A percentile compares a stretch with the other conserved stretches of the same genome.
Conservation (phyloP, 306 rosid genomes). For the Leucaena leucocephala region DNA sequence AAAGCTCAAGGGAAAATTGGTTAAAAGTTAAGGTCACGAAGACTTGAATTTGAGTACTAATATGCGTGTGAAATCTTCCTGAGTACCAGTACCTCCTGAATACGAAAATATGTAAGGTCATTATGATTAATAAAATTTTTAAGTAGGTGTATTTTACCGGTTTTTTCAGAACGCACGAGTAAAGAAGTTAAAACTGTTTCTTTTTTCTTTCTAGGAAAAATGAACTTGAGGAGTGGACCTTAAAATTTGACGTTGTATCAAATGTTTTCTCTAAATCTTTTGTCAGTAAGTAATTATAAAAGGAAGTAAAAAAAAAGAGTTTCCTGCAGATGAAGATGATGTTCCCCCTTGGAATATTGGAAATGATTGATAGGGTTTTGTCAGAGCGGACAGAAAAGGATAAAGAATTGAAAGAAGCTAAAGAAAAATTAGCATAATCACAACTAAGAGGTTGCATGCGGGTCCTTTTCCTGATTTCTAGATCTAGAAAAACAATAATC, state of each 20-base stretch:
- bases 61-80: no score
- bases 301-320: neutral
- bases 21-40: no score
- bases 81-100: no score
- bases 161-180: no score
- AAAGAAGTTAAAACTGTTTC: no score
- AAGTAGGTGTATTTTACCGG: no score
- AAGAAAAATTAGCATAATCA: neutral
- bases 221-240: neutral
- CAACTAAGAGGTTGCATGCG: conserved; percentile 24
- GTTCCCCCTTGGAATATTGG: neutral
- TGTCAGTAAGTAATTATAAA: neutral
- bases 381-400: neutral
- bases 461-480: conserved; percentile 26
- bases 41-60: no score
- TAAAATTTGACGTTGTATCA: no score
- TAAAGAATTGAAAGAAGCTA: neutral
- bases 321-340: neutral
- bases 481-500: conserved; percentile 14
- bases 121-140: no score
- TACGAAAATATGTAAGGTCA: no score
- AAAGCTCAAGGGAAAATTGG: no score
- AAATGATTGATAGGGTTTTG: neutral
- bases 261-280: neutral
- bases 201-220: no score